These are phyloP conservation scores for Zalerion maritima DNA, from an alignment of 495 filamentous ascomycete species.

Conservation along the genomic window DNA sequence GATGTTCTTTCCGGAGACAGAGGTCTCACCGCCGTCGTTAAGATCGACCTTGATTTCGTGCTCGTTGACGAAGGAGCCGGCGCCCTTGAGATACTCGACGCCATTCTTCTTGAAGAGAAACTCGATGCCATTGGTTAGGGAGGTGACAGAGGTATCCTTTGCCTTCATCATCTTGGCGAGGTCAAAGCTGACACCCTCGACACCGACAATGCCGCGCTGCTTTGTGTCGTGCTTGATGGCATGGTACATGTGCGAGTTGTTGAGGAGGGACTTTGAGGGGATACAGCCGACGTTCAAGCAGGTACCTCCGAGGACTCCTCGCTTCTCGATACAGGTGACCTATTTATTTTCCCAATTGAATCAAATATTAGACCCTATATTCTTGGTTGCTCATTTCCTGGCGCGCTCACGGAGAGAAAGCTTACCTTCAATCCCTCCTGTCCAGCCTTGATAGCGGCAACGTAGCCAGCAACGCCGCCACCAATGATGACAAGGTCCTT, in stretches of 20 bases:
- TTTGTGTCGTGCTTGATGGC: constrained; percentile 94
- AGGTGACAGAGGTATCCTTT: constrained; percentile 78
- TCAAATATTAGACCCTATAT: constrained; percentile 5
- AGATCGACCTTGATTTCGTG: constrained; percentile 85
- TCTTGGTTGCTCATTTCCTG: constrained; percentile 1
- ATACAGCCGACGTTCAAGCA: constrained; percentile 99
- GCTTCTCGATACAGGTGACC: constrained; percentile 98
- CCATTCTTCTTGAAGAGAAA: constrained; percentile 98
- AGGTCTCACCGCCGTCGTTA: constrained; percentile 76
- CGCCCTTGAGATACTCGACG: constrained; percentile 91
- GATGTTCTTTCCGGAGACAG: constrained; percentile 83
- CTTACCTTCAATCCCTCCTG: constrained; percentile 92
- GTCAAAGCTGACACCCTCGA: constrained; percentile 94
- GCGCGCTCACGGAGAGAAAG: constrained; percentile 2
- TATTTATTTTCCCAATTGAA: too few species aligned
- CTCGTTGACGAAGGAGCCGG: constrained; percentile 72
- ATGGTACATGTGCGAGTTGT: constrained; percentile 99
- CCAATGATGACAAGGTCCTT: constrained; percentile 91
- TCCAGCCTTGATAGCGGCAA: constrained; percentile 96
- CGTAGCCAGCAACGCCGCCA: constrained; percentile 96
- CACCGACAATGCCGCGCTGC: constrained; percentile 82
- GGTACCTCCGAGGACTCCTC: constrained; percentile 84
- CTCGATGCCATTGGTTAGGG: constrained; percentile 93
- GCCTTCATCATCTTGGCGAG: constrained; percentile 92
- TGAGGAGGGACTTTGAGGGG: constrained; percentile 96